These are phyloP conservation scores for Entomortierella chlamydospora DNA, from an alignment of 192 early-diverging fungal species.

Conservation along the genomic window DNA sequence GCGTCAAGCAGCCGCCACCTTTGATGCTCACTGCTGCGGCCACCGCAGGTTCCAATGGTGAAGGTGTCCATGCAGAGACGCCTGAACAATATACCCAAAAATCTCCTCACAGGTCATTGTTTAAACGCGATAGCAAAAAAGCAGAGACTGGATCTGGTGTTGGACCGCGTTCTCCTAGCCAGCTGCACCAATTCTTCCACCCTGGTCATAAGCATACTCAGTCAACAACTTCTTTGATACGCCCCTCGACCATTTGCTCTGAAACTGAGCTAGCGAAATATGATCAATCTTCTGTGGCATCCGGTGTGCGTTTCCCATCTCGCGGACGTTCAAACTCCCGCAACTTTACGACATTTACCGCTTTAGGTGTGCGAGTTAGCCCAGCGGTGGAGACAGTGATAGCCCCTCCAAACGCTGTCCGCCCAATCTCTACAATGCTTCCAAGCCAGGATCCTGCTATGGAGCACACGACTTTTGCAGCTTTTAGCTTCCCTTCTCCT, in stretches of 20 bases:
- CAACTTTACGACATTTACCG: constrained; percentile 30
- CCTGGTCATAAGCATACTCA: constrained; percentile 36
- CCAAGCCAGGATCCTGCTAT: neutral
- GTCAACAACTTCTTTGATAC: constrained; percentile 28
- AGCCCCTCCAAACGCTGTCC: neutral
- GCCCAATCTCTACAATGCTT: neutral
- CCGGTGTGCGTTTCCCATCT: constrained; percentile 1
- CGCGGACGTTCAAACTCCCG: constrained; percentile 24
- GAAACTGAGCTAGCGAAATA: neutral
- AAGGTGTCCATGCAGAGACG: neutral
- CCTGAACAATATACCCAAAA: neutral
- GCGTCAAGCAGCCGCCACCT: constrained; percentile 2
- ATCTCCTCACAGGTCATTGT: constrained; percentile 9
- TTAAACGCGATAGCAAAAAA: constrained; percentile 26
- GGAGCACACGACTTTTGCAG: constrained; percentile 37
- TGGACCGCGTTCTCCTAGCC: neutral
- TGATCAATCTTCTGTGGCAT: constrained; percentile 1
- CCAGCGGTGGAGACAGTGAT: constrained; percentile 12
- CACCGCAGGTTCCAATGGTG: constrained; percentile 7
- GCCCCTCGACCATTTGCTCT: neutral
- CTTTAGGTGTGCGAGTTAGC: constrained; percentile 18
- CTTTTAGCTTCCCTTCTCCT: constrained; percentile 47
- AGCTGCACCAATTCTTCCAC: constrained; percentile 35
- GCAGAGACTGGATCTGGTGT: neutral
- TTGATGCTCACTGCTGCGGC: constrained; percentile 2